Evolutionary conservation across 805 yeast species (phyloP), one percentile per base, ranked within the genome.

Genomic region (Yarrowia hollandica): DNA sequence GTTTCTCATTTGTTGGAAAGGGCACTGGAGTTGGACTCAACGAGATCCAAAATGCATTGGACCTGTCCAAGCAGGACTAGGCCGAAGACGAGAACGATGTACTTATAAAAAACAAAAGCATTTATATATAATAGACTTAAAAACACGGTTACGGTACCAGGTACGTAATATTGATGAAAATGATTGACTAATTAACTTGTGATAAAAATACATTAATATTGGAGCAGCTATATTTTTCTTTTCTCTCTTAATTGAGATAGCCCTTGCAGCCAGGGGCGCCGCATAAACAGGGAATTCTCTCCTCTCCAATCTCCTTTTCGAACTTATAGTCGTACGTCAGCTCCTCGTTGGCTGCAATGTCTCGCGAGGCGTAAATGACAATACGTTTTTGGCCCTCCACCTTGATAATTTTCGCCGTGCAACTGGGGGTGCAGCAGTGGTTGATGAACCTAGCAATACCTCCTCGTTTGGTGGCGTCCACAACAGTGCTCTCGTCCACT

Each of bases 251-350:
- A 69, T 92, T 92, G 66, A 92, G 77, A 68, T 82, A 92, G 0
- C 97, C 98, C 71, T 90, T 90, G 74, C 99, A 94, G 0, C 88
- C 90, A 0, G 90, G 84, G 1, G 97, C 91, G 3, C 99, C 99
- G 78, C 99, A 94, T 12, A 90, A 77, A 75, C 99, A 94, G 11
- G 89, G 83, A 62, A 91, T 85, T 63, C 97, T 77, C 68, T 90
- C 96, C 62, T 89, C 95, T 65, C 89, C 88, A 5, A 86, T 83
- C 68, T 91, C 97, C 59, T 96, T 78, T 71, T 90, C 97, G 70
- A 94, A 94, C 71, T 92, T 91, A 71, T 94, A 94, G 72, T 94
- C 98, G 67, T 94, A 94, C 0, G 99, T 94, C 67, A 94, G 77
- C 69, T 94, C 99, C 60, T 75, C 79, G 60, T 71, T 89, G 5